Conservation (phyloP, 1,284 basidiomycete genomes). For the Austropuccinia psidii region DNA sequence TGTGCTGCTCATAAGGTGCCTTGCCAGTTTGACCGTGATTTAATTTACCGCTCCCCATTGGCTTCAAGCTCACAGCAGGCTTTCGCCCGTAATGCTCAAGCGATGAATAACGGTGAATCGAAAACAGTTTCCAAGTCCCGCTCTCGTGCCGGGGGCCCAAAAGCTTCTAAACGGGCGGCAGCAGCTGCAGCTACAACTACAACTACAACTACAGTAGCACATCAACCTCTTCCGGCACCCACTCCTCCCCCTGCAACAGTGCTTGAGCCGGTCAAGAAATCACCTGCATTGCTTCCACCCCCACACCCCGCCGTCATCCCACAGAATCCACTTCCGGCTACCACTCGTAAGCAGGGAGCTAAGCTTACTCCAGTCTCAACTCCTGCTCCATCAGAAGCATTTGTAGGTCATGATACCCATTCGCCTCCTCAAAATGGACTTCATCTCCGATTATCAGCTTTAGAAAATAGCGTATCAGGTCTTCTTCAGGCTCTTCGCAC, state of each 20-base stretch:
- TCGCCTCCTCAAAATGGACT: neutral
- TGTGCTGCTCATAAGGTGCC: slow-evolving; percentile 36
- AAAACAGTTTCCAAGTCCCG: slow-evolving; percentile 3
- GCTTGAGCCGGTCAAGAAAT: neutral
- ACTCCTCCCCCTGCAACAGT: neutral
- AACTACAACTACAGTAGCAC: neutral
- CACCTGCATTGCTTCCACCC: neutral
- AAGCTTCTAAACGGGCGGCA: neutral
- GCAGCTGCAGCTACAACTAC: neutral
- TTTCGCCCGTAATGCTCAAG: slow-evolving; percentile 27
- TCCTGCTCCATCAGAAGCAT: slow-evolving; percentile 3
- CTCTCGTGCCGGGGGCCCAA: slow-evolving; percentile 1
- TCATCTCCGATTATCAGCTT: slow-evolving; percentile 21
- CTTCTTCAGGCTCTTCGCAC: slow-evolving; percentile 27
- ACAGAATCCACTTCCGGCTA: neutral
- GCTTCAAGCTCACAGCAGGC: slow-evolving; percentile 34
- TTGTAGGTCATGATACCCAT: neutral
- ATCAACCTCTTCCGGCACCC: neutral
- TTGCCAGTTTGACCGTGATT: slow-evolving; percentile 35
- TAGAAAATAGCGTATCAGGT: slow-evolving; percentile 33
- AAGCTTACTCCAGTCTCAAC: slow-evolving; percentile 6
- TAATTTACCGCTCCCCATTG: slow-evolving; percentile 34
- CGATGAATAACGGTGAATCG: neutral
- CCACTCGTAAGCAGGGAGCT: neutral
- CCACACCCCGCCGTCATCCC: neutral